Evolutionary conservation across 805 yeast species (phyloP), one percentile per base, ranked within the genome.

Genomic region (Suhomyces emberorum): DNA sequence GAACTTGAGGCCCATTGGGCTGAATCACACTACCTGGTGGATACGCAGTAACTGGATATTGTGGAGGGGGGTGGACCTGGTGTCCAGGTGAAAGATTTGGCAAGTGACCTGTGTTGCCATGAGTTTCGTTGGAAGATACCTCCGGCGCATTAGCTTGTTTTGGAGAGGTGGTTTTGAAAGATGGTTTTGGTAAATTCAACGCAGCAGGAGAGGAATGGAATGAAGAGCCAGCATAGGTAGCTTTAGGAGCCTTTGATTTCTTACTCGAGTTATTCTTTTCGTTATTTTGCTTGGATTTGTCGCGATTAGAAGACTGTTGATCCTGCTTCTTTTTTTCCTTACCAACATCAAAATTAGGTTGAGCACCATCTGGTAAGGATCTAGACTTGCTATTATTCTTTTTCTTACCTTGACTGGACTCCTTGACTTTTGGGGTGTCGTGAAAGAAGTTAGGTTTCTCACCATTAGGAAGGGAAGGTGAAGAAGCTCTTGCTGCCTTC

Each of bases 131-230:
- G 15, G 30, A 11, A 8, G 18, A 15, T 6, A 22, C 17, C 10
- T 11, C 26, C 7, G 37, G 19, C 14, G 14, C 24, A 15, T 30
- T 32, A n/a, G 35, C 29, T 26, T 37, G 35, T 30, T 47, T 52
- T 1, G 62, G 56, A 9, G 61, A 54, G 1, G 54, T 41, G 1
- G 55, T 41, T 31, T 60, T 65, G 47, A 75, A 75, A 5, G 77
- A 65, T 7, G 81, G 81, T 45, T 74, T 75, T 12, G 81, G 81
- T 42, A 75, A 65, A 11, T 74, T 70, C 39, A 73, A 57, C 3
- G 79, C 79, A 22, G 75, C 74, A 1, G 81, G 81, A 16, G 77
- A 73, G 21, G 76, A 69, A 49, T 72, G 77, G 49, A 75, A 75
- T 24, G 79, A 71, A 24, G 79, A 70, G 20, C 81, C 81, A 35